A percentile compares a stretch with the other conserved stretches of the same genome.
phyloP scores from a whole-genome alignment of 345 rosid species.

The Melastoma malabathricum region DNA sequence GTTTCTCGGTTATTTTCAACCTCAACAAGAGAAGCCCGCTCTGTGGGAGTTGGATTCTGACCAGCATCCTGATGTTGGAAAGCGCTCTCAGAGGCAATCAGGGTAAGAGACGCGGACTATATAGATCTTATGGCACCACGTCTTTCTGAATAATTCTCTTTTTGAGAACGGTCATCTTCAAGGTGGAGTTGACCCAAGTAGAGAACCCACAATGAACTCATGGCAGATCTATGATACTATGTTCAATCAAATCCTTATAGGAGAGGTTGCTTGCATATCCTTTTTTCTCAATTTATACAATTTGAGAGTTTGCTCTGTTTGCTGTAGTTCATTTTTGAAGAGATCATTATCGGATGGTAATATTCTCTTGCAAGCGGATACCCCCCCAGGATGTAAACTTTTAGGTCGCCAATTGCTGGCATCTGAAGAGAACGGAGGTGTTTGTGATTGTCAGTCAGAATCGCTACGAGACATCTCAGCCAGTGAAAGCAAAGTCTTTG shows the following conservation, averaged over 20 bases:
- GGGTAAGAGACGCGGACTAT: slow-evolving; percentile 22
- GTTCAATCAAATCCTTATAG: too few species aligned
- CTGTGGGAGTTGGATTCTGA: slow-evolving; percentile 93
- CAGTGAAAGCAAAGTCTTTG: slow-evolving; percentile 30
- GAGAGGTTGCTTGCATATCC: background rate
- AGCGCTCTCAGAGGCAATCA: slow-evolving; percentile 25
- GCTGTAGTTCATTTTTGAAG: slow-evolving; percentile 48
- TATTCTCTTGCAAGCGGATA: slow-evolving; percentile 38
- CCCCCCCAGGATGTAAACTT: slow-evolving; percentile 20
- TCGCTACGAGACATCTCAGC: slow-evolving; percentile 48
- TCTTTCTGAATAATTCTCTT: too few species aligned
- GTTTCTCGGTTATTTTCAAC: slow-evolving; percentile 95
- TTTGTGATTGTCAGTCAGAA: slow-evolving; percentile 38
- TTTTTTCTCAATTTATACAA: background rate
- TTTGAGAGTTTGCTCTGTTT: background rate
- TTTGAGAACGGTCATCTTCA: too few species aligned
- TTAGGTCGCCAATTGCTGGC: slow-evolving; percentile 21
- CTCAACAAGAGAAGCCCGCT: slow-evolving; percentile 79
- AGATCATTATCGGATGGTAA: slow-evolving; percentile 90
- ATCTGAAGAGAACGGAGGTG: slow-evolving; percentile 24
- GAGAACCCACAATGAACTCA: too few species aligned
- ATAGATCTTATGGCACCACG: too few species aligned
- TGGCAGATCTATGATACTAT: too few species aligned
- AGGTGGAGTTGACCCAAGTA: too few species aligned
- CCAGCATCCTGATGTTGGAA: slow-evolving; percentile 56